Conservation (phyloP, 2,329 filamentous ascomycete genomes). For the Alternaria conjuncta region DNA sequence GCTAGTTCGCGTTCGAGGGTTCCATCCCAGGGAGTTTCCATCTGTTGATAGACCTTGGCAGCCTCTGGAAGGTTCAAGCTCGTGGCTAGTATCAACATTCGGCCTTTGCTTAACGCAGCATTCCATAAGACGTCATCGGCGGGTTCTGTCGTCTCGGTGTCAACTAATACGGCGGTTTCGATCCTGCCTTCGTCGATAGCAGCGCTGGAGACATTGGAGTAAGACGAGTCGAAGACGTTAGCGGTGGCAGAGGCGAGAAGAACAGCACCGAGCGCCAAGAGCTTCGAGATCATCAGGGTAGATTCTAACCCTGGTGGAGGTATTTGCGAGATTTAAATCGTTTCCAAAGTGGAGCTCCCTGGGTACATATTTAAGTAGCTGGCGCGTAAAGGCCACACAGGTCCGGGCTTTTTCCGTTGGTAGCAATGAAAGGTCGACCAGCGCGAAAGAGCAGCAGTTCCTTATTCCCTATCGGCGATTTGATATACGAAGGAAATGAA, state of each 20-base stretch:
- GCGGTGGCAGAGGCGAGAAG: neutral
- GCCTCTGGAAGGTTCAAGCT: neutral
- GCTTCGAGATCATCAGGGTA: neutral
- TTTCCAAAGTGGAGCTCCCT: neutral
- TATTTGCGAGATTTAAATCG: neutral
- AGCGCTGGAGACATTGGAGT: neutral
- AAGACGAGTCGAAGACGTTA: neutral
- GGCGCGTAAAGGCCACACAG: neutral
- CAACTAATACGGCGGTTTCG: neutral
- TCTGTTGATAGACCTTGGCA: rapidly evolving
- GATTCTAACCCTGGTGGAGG: neutral
- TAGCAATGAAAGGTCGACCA: neutral
- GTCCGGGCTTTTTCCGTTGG: neutral
- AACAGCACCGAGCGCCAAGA: neutral
- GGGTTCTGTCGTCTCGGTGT: neutral
- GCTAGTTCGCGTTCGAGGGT: neutral
- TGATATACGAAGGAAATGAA: neutral
- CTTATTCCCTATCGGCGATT: rapidly evolving
- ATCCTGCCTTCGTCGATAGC: neutral
- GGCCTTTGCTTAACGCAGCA: neutral
- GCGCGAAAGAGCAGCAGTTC: neutral
- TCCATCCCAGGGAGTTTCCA: neutral
- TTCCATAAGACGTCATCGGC: neutral
- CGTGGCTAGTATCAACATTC: neutral
- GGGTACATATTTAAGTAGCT: neutral